Percentiles rank a stretch among this genome's conserved stretches.
Conservation (phyloP, 768 basidiomycete species). For the Russula earlei region DNA sequence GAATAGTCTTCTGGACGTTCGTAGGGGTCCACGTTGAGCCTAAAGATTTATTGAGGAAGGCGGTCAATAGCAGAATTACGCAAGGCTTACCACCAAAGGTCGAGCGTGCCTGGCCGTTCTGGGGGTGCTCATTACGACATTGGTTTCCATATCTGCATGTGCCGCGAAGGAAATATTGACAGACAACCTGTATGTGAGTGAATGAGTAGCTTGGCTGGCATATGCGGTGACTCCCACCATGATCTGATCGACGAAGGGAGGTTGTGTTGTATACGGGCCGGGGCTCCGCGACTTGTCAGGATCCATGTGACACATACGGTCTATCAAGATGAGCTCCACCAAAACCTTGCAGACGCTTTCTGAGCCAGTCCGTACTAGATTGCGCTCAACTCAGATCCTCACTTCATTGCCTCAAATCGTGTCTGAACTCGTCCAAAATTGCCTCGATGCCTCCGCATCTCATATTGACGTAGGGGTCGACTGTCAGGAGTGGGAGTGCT, state of each 20-base stretch:
- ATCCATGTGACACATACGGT: not conserved
- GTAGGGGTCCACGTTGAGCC: slow-evolving; percentile 9
- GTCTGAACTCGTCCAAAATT: slow-evolving; percentile 83
- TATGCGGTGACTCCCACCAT: slow-evolving; percentile 4
- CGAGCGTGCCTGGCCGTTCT: slow-evolving; percentile 22
- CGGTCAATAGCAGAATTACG: slow-evolving; percentile 1
- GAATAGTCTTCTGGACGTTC: slow-evolving; percentile 10
- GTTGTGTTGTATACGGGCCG: no score
- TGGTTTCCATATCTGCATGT: slow-evolving; percentile 50
- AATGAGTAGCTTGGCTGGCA: not conserved
- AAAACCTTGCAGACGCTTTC: slow-evolving; percentile 33
- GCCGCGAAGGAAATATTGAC: slow-evolving; percentile 51
- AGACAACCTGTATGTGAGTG: slow-evolving; percentile 35
- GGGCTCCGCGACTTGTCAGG: no score
- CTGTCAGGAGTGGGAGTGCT: slow-evolving; percentile 69
- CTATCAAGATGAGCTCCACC: slow-evolving; percentile 2
- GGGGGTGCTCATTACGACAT: slow-evolving; percentile 56
- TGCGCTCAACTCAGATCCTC: slow-evolving; percentile 79
- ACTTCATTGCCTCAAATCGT: slow-evolving; percentile 74
- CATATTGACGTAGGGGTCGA: slow-evolving; percentile 66
- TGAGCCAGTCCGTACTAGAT: slow-evolving; percentile 48
- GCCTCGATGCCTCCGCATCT: slow-evolving; percentile 70
- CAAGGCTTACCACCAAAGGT: slow-evolving; percentile 40
- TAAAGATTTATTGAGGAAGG: slow-evolving; percentile 17
- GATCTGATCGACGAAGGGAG: no score